Evolutionary conservation across 2,329 filamentous ascomycete species (phyloP).

Genomic region (Botryotinia convoluta): DNA sequence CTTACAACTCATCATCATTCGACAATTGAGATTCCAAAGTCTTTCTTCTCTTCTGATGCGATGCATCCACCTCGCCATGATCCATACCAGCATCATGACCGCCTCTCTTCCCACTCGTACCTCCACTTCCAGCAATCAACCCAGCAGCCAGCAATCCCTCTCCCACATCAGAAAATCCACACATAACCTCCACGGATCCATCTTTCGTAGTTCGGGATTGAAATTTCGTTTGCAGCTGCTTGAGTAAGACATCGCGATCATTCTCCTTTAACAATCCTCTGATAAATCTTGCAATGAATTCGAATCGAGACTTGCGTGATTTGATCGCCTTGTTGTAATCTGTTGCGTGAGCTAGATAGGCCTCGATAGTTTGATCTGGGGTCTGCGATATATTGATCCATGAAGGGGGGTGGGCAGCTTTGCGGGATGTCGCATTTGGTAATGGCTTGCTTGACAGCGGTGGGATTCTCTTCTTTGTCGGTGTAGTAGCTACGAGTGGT

Average conservation of each 20-base stretch:
- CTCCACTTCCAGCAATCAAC: not conserved
- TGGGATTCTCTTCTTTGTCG: not conserved
- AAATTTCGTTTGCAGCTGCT: constrained; percentile 3
- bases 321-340: not conserved
- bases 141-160: not conserved
- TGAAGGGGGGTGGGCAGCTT: not conserved
- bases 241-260: not conserved
- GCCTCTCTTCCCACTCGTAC: not conserved
- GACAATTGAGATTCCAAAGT: not conserved
- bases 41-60: not conserved
- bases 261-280: not conserved
- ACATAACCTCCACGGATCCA: constrained; percentile 10
- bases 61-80: not conserved
- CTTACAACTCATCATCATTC: constrained; percentile 11
- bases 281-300: constrained; percentile 14
- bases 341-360: not conserved
- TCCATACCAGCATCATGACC: not conserved
- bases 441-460: not conserved
- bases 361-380: not conserved
- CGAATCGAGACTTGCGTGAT: not conserved
- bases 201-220: not conserved
- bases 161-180: constrained; percentile 4
- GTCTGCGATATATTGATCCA: constrained; percentile 9
- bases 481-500: not conserved
- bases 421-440: not conserved